phyloP scores from a whole-genome alignment of 2,329 filamentous ascomycete genomes.

The Cladosporium colombiae region DNA sequence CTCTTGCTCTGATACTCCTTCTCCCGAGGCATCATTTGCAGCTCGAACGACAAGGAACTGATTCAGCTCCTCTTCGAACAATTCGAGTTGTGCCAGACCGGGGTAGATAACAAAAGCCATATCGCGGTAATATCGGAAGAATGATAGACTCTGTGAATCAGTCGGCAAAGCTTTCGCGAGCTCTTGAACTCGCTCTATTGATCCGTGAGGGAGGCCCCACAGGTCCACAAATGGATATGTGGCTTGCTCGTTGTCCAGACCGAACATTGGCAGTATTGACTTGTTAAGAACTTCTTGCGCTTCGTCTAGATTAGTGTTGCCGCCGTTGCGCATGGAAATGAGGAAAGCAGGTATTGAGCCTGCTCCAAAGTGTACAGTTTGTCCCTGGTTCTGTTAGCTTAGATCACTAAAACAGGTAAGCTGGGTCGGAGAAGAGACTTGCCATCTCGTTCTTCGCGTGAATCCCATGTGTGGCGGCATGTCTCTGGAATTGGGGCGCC shows the following conservation, averaged over 20 bases:
- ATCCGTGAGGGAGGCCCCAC: constrained; percentile 62
- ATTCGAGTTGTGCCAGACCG: constrained; percentile 57
- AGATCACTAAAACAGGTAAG: not conserved
- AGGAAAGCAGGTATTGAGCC: constrained; percentile 64
- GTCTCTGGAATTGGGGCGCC: constrained; percentile 29
- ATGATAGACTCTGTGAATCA: constrained; percentile 59
- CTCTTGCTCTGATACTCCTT: constrained; percentile 54
- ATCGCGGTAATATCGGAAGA: constrained; percentile 60
- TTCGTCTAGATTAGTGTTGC: constrained; percentile 48
- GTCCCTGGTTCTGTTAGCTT: constrained; percentile 46
- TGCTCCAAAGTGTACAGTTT: constrained; percentile 62
- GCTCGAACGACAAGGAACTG: constrained; percentile 55
- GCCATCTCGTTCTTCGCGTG: constrained; percentile 57
- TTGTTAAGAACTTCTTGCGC: constrained; percentile 61
- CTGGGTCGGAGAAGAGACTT: not conserved
- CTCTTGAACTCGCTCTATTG: constrained; percentile 57
- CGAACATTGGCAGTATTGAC: constrained; percentile 62
- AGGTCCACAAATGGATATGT: constrained; percentile 67
- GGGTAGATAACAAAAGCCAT: constrained; percentile 62
- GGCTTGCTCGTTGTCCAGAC: constrained; percentile 64
- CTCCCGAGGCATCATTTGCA: constrained; percentile 41
- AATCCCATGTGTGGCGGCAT: constrained; percentile 56
- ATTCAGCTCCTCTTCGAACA: constrained; percentile 57
- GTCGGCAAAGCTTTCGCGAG: constrained; percentile 60
- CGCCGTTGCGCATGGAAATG: constrained; percentile 48